Base-by-base conservation (phyloP, 192 early-diverging fungal genomes). In the Entomortierella lignicola region DNA sequence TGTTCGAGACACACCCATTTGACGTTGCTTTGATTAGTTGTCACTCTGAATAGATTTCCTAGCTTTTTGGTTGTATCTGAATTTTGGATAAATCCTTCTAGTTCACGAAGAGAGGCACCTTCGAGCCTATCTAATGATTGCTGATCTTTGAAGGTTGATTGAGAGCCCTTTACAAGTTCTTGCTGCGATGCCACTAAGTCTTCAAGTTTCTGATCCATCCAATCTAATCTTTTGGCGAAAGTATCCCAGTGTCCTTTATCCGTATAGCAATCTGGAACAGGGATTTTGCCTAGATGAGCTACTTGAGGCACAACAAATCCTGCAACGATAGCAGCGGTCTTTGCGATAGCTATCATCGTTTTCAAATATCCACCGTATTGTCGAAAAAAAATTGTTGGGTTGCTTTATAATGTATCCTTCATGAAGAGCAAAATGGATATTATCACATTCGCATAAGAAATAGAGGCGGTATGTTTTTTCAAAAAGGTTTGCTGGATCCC, bases 1-100 rank as follows among this genome's bases (percentile, higher is more conserved):
- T 74, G 72, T 18, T 66, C 64, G 21, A 66, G 34, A 39, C 72
- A 74, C 29, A 74, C 72, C 72, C 72, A 74, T 20, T 74, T 74
- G 37, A 74, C 72, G 21, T 74, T 63, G 21, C 72, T 63, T 23
- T 60, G 7, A 0, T 48, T n/a, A 20, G 72, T 74, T 23, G 57
- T 60, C 17, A 62, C 31, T 17, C 72, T 44, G 58, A 61, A 74
- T 1, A 74, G 42, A 34, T 74, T 66, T 18, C 72, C 72, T 41
- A 74, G 8, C 8, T 66, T 51, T 27, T 55, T 74, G 31, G 41
- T 25, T 39, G 66, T 30, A 23, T 74, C 72, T 58, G 66, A 66
- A 18, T 54, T 34, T 3, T 50, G 55, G n/a, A 74, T 20, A 29
- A 61, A 74, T 0, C 48, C 55, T 8, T 53, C 50, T n/a, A 74